A percentile compares a stretch with the other conserved stretches of the same genome.
Conservation (phyloP, 495 filamentous ascomycete species). For the Daldinia vernicosa region DNA sequence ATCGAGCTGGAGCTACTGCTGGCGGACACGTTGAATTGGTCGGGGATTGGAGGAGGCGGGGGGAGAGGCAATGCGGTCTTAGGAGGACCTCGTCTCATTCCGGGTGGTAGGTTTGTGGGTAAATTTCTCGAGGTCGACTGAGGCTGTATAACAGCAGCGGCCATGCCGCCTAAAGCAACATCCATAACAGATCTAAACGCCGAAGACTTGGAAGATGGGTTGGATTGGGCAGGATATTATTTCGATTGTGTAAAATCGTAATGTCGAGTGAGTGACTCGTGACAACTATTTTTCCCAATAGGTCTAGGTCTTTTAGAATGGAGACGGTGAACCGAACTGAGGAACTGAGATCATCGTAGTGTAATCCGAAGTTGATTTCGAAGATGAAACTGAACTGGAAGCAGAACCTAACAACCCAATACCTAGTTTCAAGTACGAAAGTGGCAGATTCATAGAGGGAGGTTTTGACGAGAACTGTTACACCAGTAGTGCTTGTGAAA, state of each 20-base stretch:
- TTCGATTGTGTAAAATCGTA: conserved; percentile 12
- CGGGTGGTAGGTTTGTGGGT: conserved; percentile 53
- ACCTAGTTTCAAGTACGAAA: conserved; percentile 1
- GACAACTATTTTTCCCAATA: not conserved
- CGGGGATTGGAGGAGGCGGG: conserved; percentile 48
- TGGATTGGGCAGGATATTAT: conserved; percentile 3
- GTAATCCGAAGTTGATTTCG: not conserved
- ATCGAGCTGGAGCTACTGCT: conserved; percentile 43
- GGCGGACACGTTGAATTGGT: conserved; percentile 45
- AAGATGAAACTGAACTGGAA: conserved; percentile 9
- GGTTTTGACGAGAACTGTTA: conserved; percentile 33
- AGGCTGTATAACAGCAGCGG: conserved; percentile 39
- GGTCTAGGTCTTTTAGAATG: conserved; percentile 16
- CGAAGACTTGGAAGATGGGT: not conserved
- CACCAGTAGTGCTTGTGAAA: conserved; percentile 16
- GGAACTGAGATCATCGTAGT: conserved; percentile 25
- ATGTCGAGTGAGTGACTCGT: not conserved
- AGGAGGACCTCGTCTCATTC: conserved; percentile 49
- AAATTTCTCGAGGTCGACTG: conserved; percentile 47
- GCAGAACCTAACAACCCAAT: conserved; percentile 4
- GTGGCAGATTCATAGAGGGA: conserved; percentile 15
- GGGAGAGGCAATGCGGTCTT: conserved; percentile 50
- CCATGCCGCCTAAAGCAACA: conserved; percentile 45
- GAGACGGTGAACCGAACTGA: conserved; percentile 3
- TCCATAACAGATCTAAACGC: conserved; percentile 34